phyloP scores from a whole-genome alignment of 1,139 yeast species.

The Candida mesenterica region DNA sequence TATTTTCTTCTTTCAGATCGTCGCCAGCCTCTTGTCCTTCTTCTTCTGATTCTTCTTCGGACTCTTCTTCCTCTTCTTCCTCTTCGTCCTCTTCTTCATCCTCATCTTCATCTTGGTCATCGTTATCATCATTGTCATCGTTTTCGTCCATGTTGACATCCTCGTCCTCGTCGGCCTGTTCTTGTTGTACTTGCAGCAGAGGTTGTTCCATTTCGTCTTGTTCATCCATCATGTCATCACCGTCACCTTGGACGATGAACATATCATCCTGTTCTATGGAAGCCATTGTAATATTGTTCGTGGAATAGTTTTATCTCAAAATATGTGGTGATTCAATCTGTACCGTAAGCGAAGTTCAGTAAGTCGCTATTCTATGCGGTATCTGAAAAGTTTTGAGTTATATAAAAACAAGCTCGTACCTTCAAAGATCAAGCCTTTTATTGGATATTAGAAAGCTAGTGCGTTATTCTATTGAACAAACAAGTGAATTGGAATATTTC shows the following conservation, averaged over 20 bases:
- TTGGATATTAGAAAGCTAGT: too few species aligned
- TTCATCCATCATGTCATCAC: constrained; percentile 17
- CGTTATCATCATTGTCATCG: constrained; percentile 14
- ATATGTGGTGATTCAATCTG: constrained; percentile 1
- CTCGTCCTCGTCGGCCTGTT: constrained; percentile 4
- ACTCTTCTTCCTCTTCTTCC: constrained; percentile 14
- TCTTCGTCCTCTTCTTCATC: constrained; percentile 14
- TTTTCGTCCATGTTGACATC: constrained; percentile 14
- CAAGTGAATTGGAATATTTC: too few species aligned
- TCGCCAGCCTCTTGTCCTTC: constrained; percentile 18
- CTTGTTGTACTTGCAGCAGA: constrained; percentile 11
- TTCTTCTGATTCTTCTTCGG: constrained; percentile 16
- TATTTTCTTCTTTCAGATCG: constrained; percentile 15
- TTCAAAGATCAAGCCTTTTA: too few species aligned
- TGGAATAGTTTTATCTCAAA: too few species aligned
- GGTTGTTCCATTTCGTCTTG: constrained; percentile 13
- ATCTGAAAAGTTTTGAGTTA: too few species aligned
- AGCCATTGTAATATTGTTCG: constrained; percentile 11
- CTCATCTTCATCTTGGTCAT: constrained; percentile 10
- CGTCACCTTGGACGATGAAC: constrained; percentile 16
- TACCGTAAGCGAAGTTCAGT: too few species aligned
- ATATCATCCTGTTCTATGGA: constrained; percentile 19
- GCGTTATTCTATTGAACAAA: too few species aligned
- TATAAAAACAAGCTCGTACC: too few species aligned
- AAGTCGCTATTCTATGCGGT: too few species aligned